Percentiles rank a stretch among this genome's conserved stretches.
phyloP scores from a whole-genome alignment of 495 filamentous ascomycete genomes.

The Hypoxylon lenormandii region DNA sequence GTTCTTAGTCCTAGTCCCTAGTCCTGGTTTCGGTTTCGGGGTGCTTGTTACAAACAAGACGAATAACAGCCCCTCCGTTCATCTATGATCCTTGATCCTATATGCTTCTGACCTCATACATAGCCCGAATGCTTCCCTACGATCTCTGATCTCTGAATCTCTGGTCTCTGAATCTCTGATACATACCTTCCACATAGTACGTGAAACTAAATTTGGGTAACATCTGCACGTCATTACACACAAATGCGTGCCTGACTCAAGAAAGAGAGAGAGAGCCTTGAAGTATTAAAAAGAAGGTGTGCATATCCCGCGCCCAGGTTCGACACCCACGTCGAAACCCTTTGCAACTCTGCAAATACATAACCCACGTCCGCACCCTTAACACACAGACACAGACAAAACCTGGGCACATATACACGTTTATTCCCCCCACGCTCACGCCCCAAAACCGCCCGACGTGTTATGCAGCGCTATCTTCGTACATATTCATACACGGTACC shows the following conservation, averaged over 20 bases:
- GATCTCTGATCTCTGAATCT: constrained; percentile 10
- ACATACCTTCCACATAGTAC: too few relatives aligned
- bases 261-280: neutral
- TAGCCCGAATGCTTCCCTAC: neutral
- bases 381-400: constrained; percentile 2
- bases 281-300: constrained; percentile 36
- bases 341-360: neutral
- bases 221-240: constrained; percentile 47
- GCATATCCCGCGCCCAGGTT: constrained; percentile 33
- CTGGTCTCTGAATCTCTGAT: constrained; percentile 24
- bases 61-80: too few relatives aligned
- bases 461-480: constrained; percentile 37
- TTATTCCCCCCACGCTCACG: constrained; percentile 10
- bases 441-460: constrained; percentile 17
- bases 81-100: neutral
- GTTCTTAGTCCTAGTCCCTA: too few relatives aligned
- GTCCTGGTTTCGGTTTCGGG: too few relatives aligned
- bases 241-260: constrained; percentile 35
- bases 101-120: neutral
- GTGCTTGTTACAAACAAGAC: too few relatives aligned
- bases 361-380: constrained; percentile 5
- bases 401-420: neutral
- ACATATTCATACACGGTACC: constrained; percentile 28
- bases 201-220: constrained; percentile 38
- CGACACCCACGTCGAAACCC: neutral